A percentile compares a stretch with the other conserved stretches of the same genome.
These are phyloP conservation scores for Auriscalpium vulgare DNA, from an alignment of 768 basidiomycete genomes.

Conservation along the genomic window DNA sequence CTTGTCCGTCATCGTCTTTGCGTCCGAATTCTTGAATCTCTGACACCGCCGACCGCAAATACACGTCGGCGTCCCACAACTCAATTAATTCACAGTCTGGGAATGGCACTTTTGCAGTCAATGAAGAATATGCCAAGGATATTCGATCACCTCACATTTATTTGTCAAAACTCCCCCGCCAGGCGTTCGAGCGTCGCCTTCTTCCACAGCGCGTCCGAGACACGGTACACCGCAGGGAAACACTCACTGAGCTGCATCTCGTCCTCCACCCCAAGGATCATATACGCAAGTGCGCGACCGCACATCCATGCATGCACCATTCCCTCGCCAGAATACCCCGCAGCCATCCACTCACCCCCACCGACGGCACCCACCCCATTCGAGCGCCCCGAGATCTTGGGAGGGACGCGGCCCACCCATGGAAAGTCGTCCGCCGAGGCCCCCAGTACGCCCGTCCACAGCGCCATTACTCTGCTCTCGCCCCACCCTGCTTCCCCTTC, in stretches of 20 bases:
- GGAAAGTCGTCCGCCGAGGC: constrained; percentile 53
- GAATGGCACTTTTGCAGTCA: no score
- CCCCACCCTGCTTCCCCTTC: constrained; percentile 26
- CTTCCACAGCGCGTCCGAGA: constrained; percentile 43
- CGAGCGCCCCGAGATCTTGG: constrained; percentile 32
- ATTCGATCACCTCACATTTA: no score
- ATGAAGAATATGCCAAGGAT: no score
- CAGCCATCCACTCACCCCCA: constrained; percentile 62
- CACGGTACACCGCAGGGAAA: constrained; percentile 44
- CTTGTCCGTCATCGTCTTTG: no score
- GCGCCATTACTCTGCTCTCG: constrained; percentile 40
- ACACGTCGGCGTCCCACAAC: no score
- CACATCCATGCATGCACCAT: constrained; percentile 68
- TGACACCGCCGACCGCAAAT: no score
- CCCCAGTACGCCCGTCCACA: constrained; percentile 61
- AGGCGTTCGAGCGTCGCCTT: constrained; percentile 31
- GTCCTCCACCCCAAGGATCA: constrained; percentile 42
- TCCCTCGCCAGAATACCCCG: constrained; percentile 66
- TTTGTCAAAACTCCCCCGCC: constrained; percentile 11
- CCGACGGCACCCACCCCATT: neutral
- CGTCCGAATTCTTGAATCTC: no score
- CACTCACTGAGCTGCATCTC: constrained; percentile 28
- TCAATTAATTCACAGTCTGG: no score
- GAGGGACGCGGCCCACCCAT: constrained; percentile 64
- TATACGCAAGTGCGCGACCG: constrained; percentile 47